Conservation (phyloP, 148 eudicot species). For the Cornus kousa region DNA sequence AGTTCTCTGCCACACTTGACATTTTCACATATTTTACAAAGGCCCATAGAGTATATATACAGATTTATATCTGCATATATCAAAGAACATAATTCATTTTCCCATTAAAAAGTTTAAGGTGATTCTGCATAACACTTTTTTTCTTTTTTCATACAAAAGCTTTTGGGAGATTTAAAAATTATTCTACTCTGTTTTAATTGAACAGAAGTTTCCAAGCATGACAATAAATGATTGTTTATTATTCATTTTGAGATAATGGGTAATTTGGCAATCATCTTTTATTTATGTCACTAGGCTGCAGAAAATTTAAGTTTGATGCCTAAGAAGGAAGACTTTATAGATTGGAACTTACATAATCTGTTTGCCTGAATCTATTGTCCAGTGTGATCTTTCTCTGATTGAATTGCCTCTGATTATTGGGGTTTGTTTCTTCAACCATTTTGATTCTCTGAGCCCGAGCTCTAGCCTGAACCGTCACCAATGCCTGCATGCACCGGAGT, state of each 20-base stretch:
- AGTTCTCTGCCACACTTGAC: too few species aligned
- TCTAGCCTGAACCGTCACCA: constrained; percentile 74
- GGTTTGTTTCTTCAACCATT: constrained; percentile 43
- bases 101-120: too few species aligned
- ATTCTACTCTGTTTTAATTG: neutral
- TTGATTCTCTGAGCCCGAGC: constrained; percentile 75
- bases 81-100: too few species aligned
- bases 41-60: too few species aligned
- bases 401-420: constrained; percentile 34
- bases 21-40: neutral
- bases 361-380: constrained; percentile 37
- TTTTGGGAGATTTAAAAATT: too few species aligned
- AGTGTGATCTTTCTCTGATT: constrained; percentile 42
- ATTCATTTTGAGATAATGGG: neutral
- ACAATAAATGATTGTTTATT: too few species aligned
- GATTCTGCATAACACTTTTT: too few species aligned
- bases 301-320: neutral
- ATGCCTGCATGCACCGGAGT: constrained; percentile 86
- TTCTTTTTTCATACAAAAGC: too few species aligned
- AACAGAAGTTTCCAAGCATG: neutral
- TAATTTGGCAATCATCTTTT: neutral
- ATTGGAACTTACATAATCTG: constrained; percentile 47
- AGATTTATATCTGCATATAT: too few species aligned
- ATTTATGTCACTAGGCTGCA: neutral
- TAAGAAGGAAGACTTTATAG: neutral